phyloP scores from a whole-genome alignment of 2,329 filamentous ascomycete species.

The Pestalotiopsis sp. region DNA sequence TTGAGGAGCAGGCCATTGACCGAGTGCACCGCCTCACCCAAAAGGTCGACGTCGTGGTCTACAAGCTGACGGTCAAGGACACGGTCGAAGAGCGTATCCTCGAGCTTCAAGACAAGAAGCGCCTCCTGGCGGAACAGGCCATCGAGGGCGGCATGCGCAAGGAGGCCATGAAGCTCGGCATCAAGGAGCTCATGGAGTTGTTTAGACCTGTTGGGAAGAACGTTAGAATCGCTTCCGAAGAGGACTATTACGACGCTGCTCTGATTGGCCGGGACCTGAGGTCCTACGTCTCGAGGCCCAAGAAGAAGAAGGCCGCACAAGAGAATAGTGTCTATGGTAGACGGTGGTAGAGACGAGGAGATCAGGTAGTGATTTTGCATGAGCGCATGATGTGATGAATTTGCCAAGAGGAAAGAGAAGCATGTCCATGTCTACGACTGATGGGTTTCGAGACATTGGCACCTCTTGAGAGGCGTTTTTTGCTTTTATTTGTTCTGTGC shows the following conservation, averaged over 20 bases:
- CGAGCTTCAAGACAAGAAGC: slow-evolving; percentile 92
- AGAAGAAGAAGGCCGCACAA: slow-evolving; percentile 24
- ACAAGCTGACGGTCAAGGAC: slow-evolving; percentile 84
- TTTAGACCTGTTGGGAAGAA: slow-evolving; percentile 70
- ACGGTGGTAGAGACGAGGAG: slow-evolving; percentile 40
- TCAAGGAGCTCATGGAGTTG: slow-evolving; percentile 91
- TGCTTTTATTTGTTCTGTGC: too few species aligned
- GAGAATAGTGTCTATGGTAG: slow-evolving; percentile 44
- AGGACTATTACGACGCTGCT: neutral
- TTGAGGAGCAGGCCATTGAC: slow-evolving; percentile 98
- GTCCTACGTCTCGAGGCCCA: neutral
- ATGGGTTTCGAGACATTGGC: too few species aligned
- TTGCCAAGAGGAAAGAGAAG: neutral
- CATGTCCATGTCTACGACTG: too few species aligned
- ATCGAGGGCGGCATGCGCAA: slow-evolving; percentile 81
- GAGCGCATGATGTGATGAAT: neutral
- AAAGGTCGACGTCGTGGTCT: slow-evolving; percentile 91
- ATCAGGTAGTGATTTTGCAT: neutral
- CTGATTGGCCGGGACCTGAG: slow-evolving; percentile 19
- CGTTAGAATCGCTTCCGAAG: neutral
- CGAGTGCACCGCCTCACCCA: slow-evolving; percentile 98
- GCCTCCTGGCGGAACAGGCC: slow-evolving; percentile 85
- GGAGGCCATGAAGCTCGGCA: slow-evolving; percentile 77
- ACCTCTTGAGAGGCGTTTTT: too few species aligned
- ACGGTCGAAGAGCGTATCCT: slow-evolving; percentile 94